phyloP scores from a whole-genome alignment of 768 basidiomycete genomes.

The Mycena capillaripes region DNA sequence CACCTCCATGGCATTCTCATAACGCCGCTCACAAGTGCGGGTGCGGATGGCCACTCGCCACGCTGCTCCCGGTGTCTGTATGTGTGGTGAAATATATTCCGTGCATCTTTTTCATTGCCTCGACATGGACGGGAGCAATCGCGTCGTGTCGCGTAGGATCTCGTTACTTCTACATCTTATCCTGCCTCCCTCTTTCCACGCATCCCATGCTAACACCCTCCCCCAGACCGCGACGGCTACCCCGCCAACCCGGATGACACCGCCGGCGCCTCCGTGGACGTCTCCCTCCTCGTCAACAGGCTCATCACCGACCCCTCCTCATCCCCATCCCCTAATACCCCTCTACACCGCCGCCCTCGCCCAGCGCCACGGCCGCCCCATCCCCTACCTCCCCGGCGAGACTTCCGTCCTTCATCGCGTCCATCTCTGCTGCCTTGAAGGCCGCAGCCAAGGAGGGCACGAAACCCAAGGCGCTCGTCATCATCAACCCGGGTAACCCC shows the following conservation, averaged over 20 bases:
- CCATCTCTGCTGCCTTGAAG: constrained; percentile 78
- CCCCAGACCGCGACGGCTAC: constrained; percentile 89
- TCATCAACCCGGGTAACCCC: constrained; percentile 99
- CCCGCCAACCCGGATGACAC: constrained; percentile 87
- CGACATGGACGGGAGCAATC: too few relatives aligned
- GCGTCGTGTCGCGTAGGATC: not conserved
- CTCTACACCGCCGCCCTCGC: constrained; percentile 97
- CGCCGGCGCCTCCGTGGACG: constrained; percentile 93
- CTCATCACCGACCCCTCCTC: constrained; percentile 81
- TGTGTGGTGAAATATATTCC: too few relatives aligned
- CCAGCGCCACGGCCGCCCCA: constrained; percentile 80
- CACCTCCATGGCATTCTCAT: too few relatives aligned
- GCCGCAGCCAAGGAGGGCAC: constrained; percentile 74
- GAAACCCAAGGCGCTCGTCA: constrained; percentile 86
- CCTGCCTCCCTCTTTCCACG: not conserved
- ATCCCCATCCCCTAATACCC: constrained; percentile 99
- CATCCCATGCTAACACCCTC: not conserved
- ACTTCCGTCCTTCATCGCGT: constrained; percentile 64
- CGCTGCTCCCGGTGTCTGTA: too few relatives aligned
- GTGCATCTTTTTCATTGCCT: too few relatives aligned
- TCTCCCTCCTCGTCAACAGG: constrained; percentile 88
- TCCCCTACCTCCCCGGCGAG: constrained; percentile 94
- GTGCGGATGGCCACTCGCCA: too few relatives aligned
- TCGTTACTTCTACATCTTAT: constrained; percentile 9
- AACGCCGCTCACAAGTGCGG: too few relatives aligned